Conservation (phyloP, 2,329 filamentous ascomycete species). For the Tolypocladium capitatum region DNA sequence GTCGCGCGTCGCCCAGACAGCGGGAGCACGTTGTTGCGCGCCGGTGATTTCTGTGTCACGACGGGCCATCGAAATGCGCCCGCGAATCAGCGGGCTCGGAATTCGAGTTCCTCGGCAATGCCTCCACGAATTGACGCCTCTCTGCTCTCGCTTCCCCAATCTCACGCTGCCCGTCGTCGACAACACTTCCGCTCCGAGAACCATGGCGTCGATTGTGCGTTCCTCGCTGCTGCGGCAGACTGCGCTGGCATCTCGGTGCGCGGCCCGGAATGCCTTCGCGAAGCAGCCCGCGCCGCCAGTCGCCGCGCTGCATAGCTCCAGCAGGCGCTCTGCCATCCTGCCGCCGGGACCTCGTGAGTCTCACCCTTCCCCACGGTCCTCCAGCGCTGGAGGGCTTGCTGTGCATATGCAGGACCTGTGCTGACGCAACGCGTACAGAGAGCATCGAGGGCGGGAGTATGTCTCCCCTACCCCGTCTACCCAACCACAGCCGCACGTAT, state of each 20-base stretch:
- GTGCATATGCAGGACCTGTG: slow-evolving; percentile 2
- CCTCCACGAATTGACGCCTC: slow-evolving; percentile 4
- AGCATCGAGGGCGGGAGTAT: slow-evolving; percentile 62
- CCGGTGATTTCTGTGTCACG: slow-evolving; percentile 12
- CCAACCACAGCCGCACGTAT: too few species aligned
- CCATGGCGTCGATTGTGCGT: slow-evolving; percentile 45
- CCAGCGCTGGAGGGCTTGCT: not conserved
- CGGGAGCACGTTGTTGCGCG: slow-evolving; percentile 16
- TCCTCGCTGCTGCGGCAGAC: slow-evolving; percentile 42
- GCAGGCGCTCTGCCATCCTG: slow-evolving; percentile 64
- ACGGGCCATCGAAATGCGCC: slow-evolving; percentile 10
- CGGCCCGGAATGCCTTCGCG: slow-evolving; percentile 21
- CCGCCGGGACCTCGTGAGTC: slow-evolving; percentile 74
- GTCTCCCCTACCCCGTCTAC: slow-evolving; percentile 6
- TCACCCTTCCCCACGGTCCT: not conserved
- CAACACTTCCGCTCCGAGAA: not conserved
- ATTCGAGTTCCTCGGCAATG: slow-evolving; percentile 41
- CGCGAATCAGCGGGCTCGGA: slow-evolving; percentile 31
- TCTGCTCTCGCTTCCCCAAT: not conserved
- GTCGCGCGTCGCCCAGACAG: not conserved
- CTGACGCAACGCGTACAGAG: slow-evolving; percentile 44
- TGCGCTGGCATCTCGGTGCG: slow-evolving; percentile 25
- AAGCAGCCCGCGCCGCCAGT: slow-evolving; percentile 34
- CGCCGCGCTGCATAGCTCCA: slow-evolving; percentile 78
- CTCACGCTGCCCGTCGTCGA: not conserved